Evolutionary conservation across 1,284 basidiomycete species (phyloP), one percentile per base, ranked within the genome.

Genomic region (Moesziomyces sp.): DNA sequence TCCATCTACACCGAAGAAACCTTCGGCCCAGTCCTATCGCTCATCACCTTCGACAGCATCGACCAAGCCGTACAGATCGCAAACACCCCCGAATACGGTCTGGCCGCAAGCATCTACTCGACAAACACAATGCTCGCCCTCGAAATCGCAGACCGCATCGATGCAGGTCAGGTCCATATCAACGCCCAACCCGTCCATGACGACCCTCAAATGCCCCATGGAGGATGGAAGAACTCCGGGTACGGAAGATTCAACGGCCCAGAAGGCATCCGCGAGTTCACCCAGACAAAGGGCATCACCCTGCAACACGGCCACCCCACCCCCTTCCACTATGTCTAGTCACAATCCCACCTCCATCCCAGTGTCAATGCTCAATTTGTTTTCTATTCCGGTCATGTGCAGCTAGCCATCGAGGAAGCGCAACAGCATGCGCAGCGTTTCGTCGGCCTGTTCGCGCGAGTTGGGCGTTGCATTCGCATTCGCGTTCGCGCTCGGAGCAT

Each of bases 201-300:
- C 42, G 67, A 70, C 23, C 67, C 67, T 1, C 19, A 26, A 18
- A 74, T 74, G 72, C 67, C 72, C 16, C 72, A 74, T 44, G 96
- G 96, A 44, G 95, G 94, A 40, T 89, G 89, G 58, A 98, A 97
- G 85, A 28, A 52, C 16, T 64, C 57, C 5, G 81, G 79, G 21
- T 80, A 77, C 53, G 71, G 60, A 38, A 47, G 65, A 38, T 74
- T 79, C 54, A 77, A 55, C 70, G 96, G 96, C 14, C 90, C 92
- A 0, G 96, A 99, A 86, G 96, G 96, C 28, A 87, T 99, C 35
- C 89, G 92, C 30, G 87, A 91, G 8, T 86, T 99, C 48, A 95
- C 93, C 51, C 92, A 92, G 80, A 87, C 91, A 51, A 98, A 99
- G 82, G 91, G 91, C 8, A 89, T 98, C 49, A 90, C 93, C 38